Percentiles rank a stretch among this genome's conserved stretches.
These are phyloP conservation scores for Solanum lycopersicoides DNA, from an alignment of 257 asterid species.

Conservation along the genomic window DNA sequence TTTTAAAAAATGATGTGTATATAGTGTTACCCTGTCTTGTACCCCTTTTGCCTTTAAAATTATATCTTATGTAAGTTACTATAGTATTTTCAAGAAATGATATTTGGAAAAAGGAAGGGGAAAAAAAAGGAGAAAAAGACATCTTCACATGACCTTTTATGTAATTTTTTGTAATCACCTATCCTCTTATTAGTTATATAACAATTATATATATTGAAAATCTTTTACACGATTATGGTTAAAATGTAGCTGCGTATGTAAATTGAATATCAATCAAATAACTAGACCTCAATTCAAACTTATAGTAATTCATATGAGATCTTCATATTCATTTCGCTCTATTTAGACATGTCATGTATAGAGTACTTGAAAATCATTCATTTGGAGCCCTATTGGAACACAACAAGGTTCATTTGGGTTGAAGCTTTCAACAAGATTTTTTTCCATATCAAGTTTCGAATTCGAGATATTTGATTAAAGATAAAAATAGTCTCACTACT, in stretches of 20 bases:
- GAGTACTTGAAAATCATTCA: neutral
- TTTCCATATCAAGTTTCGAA: too few relatives aligned
- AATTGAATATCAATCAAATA: neutral
- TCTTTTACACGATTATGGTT: too few relatives aligned
- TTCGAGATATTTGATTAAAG: too few relatives aligned
- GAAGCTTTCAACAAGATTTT: too few relatives aligned
- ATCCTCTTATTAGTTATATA: neutral
- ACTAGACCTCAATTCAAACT: neutral
- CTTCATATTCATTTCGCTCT: neutral
- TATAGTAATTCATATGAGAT: neutral
- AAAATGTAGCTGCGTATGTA: too few relatives aligned
- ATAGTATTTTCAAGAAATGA: neutral
- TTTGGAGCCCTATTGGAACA: too few relatives aligned
- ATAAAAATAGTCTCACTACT: too few relatives aligned
- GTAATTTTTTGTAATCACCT: neutral
- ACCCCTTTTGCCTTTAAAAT: neutral
- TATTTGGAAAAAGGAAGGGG: neutral
- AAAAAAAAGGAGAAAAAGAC: neutral
- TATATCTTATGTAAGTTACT: neutral
- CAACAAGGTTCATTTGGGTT: rapidly evolving
- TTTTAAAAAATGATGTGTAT: too few relatives aligned
- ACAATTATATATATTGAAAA: too few relatives aligned
- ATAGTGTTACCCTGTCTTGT: too few relatives aligned
- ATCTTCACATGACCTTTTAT: neutral
- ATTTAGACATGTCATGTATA: neutral